Percentiles rank a stretch among this genome's conserved stretches.
Evolutionary conservation across 371 early-diverging fungal genomes (phyloP).

Genomic region (Saksenaea vasiformis): DNA sequence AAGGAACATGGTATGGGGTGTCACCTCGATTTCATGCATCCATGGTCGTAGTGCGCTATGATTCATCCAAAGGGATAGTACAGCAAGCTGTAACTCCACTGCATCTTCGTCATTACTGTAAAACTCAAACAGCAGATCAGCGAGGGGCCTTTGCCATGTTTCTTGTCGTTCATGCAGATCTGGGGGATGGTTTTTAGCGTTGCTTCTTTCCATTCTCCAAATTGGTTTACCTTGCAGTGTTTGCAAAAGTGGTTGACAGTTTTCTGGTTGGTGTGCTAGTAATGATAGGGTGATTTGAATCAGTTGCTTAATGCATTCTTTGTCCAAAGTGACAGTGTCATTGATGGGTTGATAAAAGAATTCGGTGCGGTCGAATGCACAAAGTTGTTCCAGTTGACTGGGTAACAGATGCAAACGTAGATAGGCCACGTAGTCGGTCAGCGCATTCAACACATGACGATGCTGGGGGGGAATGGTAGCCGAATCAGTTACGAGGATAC

Average conservation of each 20-base stretch:
- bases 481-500: too few relatives aligned
- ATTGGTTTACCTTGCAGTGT: not conserved
- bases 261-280: not conserved
- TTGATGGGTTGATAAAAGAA: slow-evolving; percentile 12
- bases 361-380: slow-evolving; percentile 14
- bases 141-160: not conserved
- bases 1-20: slow-evolving; percentile 18
- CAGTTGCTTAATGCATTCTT: slow-evolving; percentile 15
- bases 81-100: slow-evolving; percentile 17
- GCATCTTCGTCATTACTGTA: slow-evolving; percentile 21
- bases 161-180: not conserved
- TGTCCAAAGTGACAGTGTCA: slow-evolving; percentile 13
- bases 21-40: slow-evolving; percentile 5
- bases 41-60: not conserved
- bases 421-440: not conserved
- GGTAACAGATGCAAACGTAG: slow-evolving; percentile 4
- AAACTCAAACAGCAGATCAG: slow-evolving; percentile 14
- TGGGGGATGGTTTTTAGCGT: not conserved
- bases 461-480: too few relatives aligned
- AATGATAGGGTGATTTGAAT: slow-evolving; percentile 10
- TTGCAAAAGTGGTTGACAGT: not conserved
- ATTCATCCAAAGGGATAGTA: slow-evolving; percentile 2
- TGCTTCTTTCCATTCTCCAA: not conserved
- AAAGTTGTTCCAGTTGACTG: not conserved
- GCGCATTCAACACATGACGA: not conserved